Conservation (phyloP, 345 rosid species). For the Rhizophora apiculata region DNA sequence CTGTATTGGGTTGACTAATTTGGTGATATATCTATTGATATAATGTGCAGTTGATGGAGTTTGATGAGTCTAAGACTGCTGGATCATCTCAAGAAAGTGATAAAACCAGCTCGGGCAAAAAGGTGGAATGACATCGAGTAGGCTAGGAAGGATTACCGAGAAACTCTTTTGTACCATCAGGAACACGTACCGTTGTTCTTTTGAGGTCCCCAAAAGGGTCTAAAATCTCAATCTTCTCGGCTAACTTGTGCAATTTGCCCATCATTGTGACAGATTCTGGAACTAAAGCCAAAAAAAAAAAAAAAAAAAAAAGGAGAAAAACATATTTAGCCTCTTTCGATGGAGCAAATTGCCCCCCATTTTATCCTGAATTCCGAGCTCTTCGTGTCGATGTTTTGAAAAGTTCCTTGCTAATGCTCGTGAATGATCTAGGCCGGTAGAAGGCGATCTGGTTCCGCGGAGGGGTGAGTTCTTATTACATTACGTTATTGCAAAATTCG, state of each 20-base stretch:
- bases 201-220: conserved; percentile 12
- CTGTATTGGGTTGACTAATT: neutral
- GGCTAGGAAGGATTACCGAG: neutral
- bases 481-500: too few species aligned
- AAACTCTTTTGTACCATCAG: neutral
- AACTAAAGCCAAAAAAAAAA: conserved; percentile 1
- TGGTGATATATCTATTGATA: neutral
- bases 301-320: conserved; percentile 5
- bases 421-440: too few species aligned
- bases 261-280: conserved; percentile 39
- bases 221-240: conserved; percentile 9
- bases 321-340: conserved; percentile 12
- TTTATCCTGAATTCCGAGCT: neutral
- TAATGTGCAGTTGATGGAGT: conserved; percentile 75
- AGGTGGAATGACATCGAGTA: conserved; percentile 14
- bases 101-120: conserved; percentile 17
- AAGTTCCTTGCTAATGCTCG: too few species aligned
- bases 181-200: conserved; percentile 10
- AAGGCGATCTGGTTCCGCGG: too few species aligned
- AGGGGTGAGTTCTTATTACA: too few species aligned
- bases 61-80: conserved; percentile 63
- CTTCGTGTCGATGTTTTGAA: too few species aligned
- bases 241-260: conserved; percentile 34
- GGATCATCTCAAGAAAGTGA: conserved; percentile 13
- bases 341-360: neutral